phyloP scores from a whole-genome alignment of 768 basidiomycete genomes.

The Amanita inopinata region DNA sequence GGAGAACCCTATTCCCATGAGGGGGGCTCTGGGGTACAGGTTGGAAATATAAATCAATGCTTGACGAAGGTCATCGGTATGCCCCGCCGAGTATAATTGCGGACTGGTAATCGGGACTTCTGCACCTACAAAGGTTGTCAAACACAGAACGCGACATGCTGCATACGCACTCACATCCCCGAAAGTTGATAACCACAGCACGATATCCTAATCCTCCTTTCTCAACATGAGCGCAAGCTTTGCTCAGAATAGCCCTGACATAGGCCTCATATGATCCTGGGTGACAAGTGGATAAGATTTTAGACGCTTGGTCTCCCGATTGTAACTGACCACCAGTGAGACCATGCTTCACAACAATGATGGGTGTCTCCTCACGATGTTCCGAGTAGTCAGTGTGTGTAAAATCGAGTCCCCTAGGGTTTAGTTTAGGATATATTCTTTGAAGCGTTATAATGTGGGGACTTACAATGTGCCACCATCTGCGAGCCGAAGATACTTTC shows the following conservation, averaged over 20 bases:
- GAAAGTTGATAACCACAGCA: conserved; percentile 84
- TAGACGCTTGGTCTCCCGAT: not conserved
- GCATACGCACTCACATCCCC: conserved; percentile 60
- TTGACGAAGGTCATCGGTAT: conserved; percentile 83
- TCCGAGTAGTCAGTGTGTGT: conserved; percentile 34
- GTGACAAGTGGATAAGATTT: conserved; percentile 7
- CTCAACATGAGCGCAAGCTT: conserved; percentile 56
- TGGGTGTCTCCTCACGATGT: conserved; percentile 32
- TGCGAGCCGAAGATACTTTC: conserved; percentile 38
- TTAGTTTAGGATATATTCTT: conserved; percentile 8
- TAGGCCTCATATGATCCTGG: conserved; percentile 86
- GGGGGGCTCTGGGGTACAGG: conserved; percentile 66
- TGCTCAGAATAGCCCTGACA: conserved; percentile 71
- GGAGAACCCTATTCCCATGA: conserved; percentile 87
- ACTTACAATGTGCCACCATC: conserved; percentile 62
- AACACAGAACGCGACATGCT: conserved; percentile 10
- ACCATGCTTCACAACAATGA: conserved; percentile 52
- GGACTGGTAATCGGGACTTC: conserved; percentile 75
- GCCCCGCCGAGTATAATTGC: conserved; percentile 79
- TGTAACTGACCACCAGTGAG: conserved; percentile 35
- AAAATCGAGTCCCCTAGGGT: conserved; percentile 54
- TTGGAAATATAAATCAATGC: conserved; percentile 69
- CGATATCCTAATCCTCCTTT: conserved; percentile 88
- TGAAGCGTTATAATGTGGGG: not conserved
- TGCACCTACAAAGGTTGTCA: conserved; percentile 46